Base-by-base conservation (phyloP, 2,329 filamentous ascomycete species). In the Aspergillus transmontanensis region DNA sequence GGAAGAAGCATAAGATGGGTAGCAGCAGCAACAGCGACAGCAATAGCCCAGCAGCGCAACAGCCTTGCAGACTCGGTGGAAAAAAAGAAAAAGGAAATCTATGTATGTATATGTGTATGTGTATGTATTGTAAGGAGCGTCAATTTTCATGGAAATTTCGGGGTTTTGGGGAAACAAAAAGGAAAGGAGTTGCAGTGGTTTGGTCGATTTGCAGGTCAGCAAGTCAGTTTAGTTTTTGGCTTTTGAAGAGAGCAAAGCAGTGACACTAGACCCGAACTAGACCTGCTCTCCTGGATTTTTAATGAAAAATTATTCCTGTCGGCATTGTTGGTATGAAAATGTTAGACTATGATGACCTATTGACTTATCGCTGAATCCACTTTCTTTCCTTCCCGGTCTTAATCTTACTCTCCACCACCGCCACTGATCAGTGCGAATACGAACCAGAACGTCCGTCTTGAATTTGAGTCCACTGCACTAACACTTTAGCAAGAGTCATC, bases 391-490 rank as follows among this genome's bases (percentile, higher is more conserved):
- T 19, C 48, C 48, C 19, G 26, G 48, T 28, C 26, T 30, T 55
- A 55, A 55, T 55, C 32, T 55, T 55, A 55, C 51, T 55, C 51
- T 55, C 51, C 51, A 55, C 51, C n/a, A 6, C 51, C 51, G n/a
- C 51, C 32, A 39, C 23, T 34, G 19, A 23, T 21, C 11, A 12
- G 21, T 39, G 51, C 51, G 51, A 55, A 55, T 55, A 55, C 51
- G 56, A 58, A 36, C 45, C 21, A 19, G n/a, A 36, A 14, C 21
- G 11, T 26, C 45, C n/a, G 21, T 26, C 21, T 19, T 19, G 45
- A 48, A 26, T 26, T 48, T 48, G 45, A 48, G 21, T 26, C 45
- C 43, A 23, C 43, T 28, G 11, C 12, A 48, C 45, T 48, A 14
- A 21, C 19, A 12, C 19, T n/a, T 23, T 32, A 51, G 28, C 28